Evolutionary conservation across 305 asterid genomes (phyloP), one percentile per base, ranked within the genome.

Genomic region (Fraxinus baroniana): DNA sequence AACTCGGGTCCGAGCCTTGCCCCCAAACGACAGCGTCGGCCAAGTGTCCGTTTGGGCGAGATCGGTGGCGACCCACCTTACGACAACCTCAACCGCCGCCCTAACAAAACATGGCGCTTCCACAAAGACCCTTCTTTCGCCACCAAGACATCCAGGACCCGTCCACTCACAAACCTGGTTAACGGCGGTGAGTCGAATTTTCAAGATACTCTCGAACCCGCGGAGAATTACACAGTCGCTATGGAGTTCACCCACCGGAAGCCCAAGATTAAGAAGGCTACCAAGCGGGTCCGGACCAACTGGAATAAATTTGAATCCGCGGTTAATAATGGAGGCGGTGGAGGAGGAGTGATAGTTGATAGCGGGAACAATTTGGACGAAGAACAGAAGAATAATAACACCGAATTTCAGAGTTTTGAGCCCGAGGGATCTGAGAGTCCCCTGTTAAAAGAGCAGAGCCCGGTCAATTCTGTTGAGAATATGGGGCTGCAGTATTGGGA

Each of bases 11-110:
- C 76, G 22, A 72, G 87, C 44, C 84, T 92, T 39, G 97, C 92
- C 41, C 91, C 99, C 18, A 95, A 95, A 80, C 93, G 99, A 9
- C 99, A 93, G 88, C 97, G 99, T 84, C 94, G 99, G 20, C 99
- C 99, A 77, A 95, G 99, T 86, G 97, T 95, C 83, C 94, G 99
- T 64, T 88, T 95, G 62, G 99, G 99, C 37, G 99, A 95, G 91
- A 95, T 95, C 92, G 98, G 99, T 18, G 95, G 91, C 33, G 93
- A 92, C 80, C 91, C 93, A 3, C 86, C 95, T n/a, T 91, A 84
- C 79, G 99, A 95, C 15, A 91, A 87, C 78, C 84, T 83, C 18
- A 87, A 85, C 18, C 87, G 97, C 2, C 97, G 96, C 74, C 88
- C 90, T 80, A 91, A 80, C 83, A 92, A 91, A 78, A 77, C 92